Percentiles rank a stretch among this genome's conserved stretches.
These are phyloP conservation scores for Penicillium daleae DNA, from an alignment of 495 filamentous ascomycete genomes.

Conservation along the genomic window DNA sequence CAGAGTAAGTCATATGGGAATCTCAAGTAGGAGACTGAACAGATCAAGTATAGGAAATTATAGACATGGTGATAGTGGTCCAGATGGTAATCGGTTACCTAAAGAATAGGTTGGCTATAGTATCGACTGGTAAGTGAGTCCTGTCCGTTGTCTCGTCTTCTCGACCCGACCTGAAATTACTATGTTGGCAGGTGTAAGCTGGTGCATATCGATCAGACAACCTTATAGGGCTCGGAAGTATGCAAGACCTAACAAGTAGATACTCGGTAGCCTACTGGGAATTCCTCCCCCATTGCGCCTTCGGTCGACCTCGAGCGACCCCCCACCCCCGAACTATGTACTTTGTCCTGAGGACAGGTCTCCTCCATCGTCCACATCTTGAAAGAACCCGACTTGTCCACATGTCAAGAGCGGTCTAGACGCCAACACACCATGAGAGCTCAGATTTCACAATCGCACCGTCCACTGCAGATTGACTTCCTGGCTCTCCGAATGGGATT, in stretches of 20 bases:
- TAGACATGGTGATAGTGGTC: background rate
- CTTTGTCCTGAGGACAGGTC: background rate
- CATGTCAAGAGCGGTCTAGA: conserved; percentile 22
- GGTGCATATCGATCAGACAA: background rate
- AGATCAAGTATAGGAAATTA: background rate
- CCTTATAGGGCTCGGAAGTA: background rate
- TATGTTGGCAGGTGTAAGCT: too few species aligned
- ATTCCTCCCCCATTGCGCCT: background rate
- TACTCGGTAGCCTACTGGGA: too few species aligned
- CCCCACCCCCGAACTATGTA: background rate
- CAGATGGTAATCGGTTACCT: background rate
- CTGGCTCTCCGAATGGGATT: conserved; percentile 19
- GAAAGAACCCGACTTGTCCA: conserved; percentile 7
- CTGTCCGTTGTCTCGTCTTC: background rate
- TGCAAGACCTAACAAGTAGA: background rate
- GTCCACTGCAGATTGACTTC: conserved; percentile 18
- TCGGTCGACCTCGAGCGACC: background rate
- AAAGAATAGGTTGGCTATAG: background rate
- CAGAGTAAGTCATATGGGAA: background rate
- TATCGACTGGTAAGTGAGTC: background rate
- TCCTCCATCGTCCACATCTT: conserved; percentile 5
- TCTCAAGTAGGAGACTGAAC: background rate
- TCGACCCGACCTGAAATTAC: too few species aligned
- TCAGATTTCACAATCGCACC: conserved; percentile 21
- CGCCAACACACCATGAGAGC: conserved; percentile 22